These are phyloP conservation scores for Euphrasia confusa DNA, from an alignment of 257 asterid genomes.

Conservation along the genomic window DNA sequence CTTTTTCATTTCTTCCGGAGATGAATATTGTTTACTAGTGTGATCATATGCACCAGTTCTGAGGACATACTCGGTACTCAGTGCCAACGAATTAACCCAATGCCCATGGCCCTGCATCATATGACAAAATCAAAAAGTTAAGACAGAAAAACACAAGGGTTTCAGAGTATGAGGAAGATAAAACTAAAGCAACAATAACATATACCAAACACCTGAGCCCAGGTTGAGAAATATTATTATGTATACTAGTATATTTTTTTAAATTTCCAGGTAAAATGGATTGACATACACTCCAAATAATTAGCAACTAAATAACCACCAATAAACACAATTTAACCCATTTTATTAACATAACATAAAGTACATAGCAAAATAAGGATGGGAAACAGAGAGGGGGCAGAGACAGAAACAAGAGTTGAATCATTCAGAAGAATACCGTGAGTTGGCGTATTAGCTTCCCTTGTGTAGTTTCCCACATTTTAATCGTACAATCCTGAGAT, in stretches of 20 bases:
- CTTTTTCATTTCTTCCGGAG: conserved; percentile 90
- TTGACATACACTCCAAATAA: conserved; percentile 5
- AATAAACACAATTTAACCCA: too few relatives aligned
- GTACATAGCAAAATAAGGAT: background rate
- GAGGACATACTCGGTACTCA: conserved; percentile 93
- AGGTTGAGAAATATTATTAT: conserved; percentile 6
- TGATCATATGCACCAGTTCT: conserved; percentile 96
- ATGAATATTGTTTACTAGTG: conserved; percentile 54
- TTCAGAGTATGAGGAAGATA: conserved; percentile 10
- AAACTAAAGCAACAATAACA: conserved; percentile 14
- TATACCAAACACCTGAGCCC: conserved; percentile 1
- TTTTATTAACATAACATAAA: background rate
- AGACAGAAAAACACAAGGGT: conserved; percentile 12
- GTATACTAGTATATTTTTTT: too few relatives aligned
- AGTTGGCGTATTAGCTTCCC: conserved; percentile 88
- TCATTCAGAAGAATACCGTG: conserved; percentile 46
- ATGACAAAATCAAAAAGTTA: conserved; percentile 8
- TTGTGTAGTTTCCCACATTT: conserved; percentile 86
- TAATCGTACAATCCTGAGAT: conserved; percentile 93
- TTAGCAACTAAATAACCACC: conserved; percentile 13
- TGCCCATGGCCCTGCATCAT: conserved; percentile 86
- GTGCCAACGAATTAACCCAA: conserved; percentile 95
- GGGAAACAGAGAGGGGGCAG: background rate
- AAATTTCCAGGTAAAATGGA: too few relatives aligned
- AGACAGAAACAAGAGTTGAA: background rate